phyloP scores from a whole-genome alignment of 2,329 filamentous ascomycete species.

The Aspergillus costaricaensis region DNA sequence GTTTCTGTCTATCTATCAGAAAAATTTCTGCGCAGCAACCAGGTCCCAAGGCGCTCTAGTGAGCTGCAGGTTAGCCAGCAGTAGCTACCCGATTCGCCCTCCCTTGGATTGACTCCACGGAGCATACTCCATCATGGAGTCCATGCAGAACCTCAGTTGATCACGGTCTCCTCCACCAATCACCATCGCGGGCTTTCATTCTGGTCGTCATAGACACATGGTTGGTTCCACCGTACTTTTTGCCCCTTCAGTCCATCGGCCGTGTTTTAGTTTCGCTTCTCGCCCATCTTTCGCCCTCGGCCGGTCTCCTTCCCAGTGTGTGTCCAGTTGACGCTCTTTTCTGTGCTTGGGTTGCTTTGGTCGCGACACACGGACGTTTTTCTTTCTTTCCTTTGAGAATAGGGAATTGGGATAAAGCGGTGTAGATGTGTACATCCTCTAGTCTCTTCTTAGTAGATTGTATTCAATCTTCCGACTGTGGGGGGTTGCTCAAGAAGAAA shows the following conservation, averaged over 20 bases:
- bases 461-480: background rate
- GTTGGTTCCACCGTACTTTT: conserved; percentile 26
- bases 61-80: conserved; percentile 8
- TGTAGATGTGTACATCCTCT: conserved; percentile 2
- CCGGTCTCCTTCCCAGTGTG: conserved; percentile 2
- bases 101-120: conserved; percentile 16
- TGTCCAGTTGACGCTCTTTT: conserved; percentile 2
- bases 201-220: conserved; percentile 30
- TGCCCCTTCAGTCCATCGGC: conserved; percentile 16
- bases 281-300: background rate
- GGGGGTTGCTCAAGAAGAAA: background rate
- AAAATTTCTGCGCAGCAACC: conserved; percentile 23
- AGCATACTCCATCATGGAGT: conserved; percentile 13
- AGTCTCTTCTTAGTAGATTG: background rate
- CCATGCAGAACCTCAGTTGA: conserved; percentile 30
- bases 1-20: conserved; percentile 16
- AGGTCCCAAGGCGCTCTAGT: conserved; percentile 6
- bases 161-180: conserved; percentile 21
- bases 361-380: conserved; percentile 2
- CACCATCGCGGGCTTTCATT: background rate
- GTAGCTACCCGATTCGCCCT: conserved; percentile 23
- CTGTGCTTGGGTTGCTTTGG: background rate
- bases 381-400: background rate
- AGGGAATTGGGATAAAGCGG: background rate
- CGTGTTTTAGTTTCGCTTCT: conserved; percentile 6